Percentiles rank a stretch among this genome's conserved stretches.
phyloP scores from a whole-genome alignment of 2,329 filamentous ascomycete genomes.

The Penicillium decumbens region DNA sequence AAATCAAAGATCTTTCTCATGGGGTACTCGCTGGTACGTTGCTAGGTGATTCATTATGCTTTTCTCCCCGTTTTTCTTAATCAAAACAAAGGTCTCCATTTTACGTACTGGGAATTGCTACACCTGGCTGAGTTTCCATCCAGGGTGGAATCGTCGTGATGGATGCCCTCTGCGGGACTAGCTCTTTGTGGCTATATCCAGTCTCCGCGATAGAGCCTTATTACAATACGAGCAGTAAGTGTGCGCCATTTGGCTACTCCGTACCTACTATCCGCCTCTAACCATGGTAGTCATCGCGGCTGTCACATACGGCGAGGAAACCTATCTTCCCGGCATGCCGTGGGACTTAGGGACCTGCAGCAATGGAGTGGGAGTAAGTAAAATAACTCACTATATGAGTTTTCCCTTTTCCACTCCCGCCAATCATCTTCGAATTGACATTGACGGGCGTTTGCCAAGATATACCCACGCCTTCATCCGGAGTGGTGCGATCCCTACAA shows the following conservation, averaged over 20 bases:
- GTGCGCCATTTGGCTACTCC: neutral
- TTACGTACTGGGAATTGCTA: neutral
- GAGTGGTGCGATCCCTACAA: constrained; percentile 12
- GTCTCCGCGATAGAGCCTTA: constrained; percentile 10
- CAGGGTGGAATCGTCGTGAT: constrained; percentile 23
- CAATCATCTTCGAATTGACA: neutral
- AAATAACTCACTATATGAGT: neutral
- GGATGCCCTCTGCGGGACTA: constrained; percentile 24
- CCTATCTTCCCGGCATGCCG: constrained; percentile 13
- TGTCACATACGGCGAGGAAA: constrained; percentile 21
- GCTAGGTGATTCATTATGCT: neutral
- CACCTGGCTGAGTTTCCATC: neutral
- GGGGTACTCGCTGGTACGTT: constrained; percentile 22
- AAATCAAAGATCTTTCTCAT: constrained; percentile 19
- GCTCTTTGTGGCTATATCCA: constrained; percentile 15
- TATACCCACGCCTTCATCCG: constrained; percentile 17
- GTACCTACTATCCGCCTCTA: no score
- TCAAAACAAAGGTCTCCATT: neutral
- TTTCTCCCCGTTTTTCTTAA: no score
- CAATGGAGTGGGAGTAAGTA: constrained; percentile 18
- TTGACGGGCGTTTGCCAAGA: constrained; percentile 1
- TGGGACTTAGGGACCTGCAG: constrained; percentile 19
- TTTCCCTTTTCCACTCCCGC: neutral
- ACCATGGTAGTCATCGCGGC: constrained; percentile 16
- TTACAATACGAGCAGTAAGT: constrained; percentile 15